A percentile compares a stretch with the other conserved stretches of the same genome.
phyloP scores from a whole-genome alignment of 768 basidiomycete genomes.

The Boletus vinaceobasis region DNA sequence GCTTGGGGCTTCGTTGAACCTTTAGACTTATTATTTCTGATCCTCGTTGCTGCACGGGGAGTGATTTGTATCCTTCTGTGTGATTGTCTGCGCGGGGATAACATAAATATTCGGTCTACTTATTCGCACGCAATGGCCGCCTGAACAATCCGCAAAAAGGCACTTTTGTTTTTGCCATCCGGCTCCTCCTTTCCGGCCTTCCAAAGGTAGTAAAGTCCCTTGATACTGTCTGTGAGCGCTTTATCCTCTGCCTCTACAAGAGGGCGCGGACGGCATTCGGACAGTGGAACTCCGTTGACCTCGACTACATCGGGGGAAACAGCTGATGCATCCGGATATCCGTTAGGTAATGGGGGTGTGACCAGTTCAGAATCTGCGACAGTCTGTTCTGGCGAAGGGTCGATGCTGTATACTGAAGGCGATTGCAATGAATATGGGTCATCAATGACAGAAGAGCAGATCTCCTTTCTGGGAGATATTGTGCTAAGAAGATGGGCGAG shows the following conservation, averaged over 20 bases:
- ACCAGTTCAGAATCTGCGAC: constrained; percentile 21
- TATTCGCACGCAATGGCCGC: constrained; percentile 25
- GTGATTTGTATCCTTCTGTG: not conserved
- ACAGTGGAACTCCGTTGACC: constrained; percentile 9
- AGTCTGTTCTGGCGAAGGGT: constrained; percentile 15
- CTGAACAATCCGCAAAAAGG: constrained; percentile 36
- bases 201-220: constrained; percentile 61
- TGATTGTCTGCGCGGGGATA: not conserved
- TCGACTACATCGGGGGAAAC: constrained; percentile 15
- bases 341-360: constrained; percentile 20
- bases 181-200: constrained; percentile 33
- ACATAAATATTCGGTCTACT: not conserved
- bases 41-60: not conserved
- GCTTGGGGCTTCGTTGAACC: constrained; percentile 11
- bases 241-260: constrained; percentile 29
- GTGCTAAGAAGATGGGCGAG: constrained; percentile 26
- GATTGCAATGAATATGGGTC: constrained; percentile 6
- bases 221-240: constrained; percentile 50
- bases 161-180: constrained; percentile 21
- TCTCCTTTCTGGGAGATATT: constrained; percentile 25
- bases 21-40: constrained; percentile 1
- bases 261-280: not conserved
- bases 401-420: constrained; percentile 3
- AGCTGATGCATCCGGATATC: constrained; percentile 8
- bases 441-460: constrained; percentile 5